Evolutionary conservation across 129 eudicot genomes (phyloP), one percentile per base, ranked within the genome.

Genomic region (Arctium minus): DNA sequence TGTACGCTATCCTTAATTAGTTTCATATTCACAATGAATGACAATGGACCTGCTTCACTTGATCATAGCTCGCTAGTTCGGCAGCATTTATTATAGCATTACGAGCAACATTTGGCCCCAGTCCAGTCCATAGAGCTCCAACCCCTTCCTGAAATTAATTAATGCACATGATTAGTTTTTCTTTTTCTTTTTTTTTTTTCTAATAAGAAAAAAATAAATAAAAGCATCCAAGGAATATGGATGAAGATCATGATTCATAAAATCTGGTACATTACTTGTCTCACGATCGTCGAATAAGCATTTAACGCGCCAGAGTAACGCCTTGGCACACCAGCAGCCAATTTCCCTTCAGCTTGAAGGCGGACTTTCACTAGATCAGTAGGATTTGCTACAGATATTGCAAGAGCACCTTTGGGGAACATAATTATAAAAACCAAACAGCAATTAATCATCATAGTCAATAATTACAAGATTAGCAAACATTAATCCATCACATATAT

Each of bases 51-150:
- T 92, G 92, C 82, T 95, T 95, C 92, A 95, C 97, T 89, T 92
- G 97, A 88, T 95, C 98, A 87, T 95, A 95, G 82, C 98, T 95
- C 42, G 97, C 98, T 76, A 95, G 65, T 82, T 95, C 98, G 65
- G 97, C 98, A 60, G 98, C 98, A 91, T 95, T 95, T 64, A 95
- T 91, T 74, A 95, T 95, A 8, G 98, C 98, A 81, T 95, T 95
- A 13, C 98, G 94, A 11, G 97, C 94, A 60, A 95, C 79, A 40
- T 95, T 95, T 78, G 98, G 98, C 38, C 97, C 98, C 37, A 95
- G 60, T 73, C 98, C 98, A 65, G 98, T 95, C 98, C 98, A 95
- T 53, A 95, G 84, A 62, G 94, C 92, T 50, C 85, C 8, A 65
- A 92, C 72, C 42, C 98, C 98, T 92, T 95, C 98, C 98, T 83